These are phyloP conservation scores for Psilocybe subaeruginosa DNA, from an alignment of 768 basidiomycete genomes.

Conservation along the genomic window DNA sequence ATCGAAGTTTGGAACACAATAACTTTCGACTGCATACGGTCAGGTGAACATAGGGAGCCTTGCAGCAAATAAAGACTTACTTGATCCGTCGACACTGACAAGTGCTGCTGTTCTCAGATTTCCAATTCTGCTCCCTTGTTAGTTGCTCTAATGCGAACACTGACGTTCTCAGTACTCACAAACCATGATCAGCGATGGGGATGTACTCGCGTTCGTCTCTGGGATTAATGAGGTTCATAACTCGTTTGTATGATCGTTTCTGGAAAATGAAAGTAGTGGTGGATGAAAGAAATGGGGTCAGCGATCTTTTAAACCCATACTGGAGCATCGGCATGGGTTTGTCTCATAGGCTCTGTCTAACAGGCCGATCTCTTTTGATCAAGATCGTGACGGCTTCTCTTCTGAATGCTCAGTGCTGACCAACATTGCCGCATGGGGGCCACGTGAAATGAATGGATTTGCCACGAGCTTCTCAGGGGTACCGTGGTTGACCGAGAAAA, in stretches of 20 bases:
- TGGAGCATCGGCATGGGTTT: slow-evolving; percentile 5
- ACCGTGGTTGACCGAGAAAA: not conserved
- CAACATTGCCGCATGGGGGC: not conserved
- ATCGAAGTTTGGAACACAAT: slow-evolving; percentile 93
- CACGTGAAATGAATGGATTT: not conserved
- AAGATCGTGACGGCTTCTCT: not conserved
- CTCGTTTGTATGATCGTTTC: slow-evolving; percentile 26
- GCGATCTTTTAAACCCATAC: slow-evolving; percentile 9
- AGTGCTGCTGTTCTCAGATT: slow-evolving; percentile 84
- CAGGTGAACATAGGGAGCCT: not conserved
- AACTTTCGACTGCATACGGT: slow-evolving; percentile 74
- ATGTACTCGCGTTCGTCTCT: slow-evolving; percentile 65
- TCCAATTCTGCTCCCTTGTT: slow-evolving; percentile 59
- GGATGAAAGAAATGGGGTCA: not conserved
- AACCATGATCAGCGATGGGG: slow-evolving; percentile 77
- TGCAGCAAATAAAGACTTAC: slow-evolving; percentile 39
- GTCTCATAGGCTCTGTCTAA: not conserved
- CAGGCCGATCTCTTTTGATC: not conserved
- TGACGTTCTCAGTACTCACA: slow-evolving; percentile 48
- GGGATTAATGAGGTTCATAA: slow-evolving; percentile 61
- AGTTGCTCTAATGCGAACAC: slow-evolving; percentile 1
- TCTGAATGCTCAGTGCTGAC: not conserved
- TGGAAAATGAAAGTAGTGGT: slow-evolving; percentile 3
- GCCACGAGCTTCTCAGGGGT: not conserved
- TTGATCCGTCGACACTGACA: slow-evolving; percentile 82